These are phyloP conservation scores for Tulasnella sp. DNA, from an alignment of 768 basidiomycete species.

Conservation along the genomic window DNA sequence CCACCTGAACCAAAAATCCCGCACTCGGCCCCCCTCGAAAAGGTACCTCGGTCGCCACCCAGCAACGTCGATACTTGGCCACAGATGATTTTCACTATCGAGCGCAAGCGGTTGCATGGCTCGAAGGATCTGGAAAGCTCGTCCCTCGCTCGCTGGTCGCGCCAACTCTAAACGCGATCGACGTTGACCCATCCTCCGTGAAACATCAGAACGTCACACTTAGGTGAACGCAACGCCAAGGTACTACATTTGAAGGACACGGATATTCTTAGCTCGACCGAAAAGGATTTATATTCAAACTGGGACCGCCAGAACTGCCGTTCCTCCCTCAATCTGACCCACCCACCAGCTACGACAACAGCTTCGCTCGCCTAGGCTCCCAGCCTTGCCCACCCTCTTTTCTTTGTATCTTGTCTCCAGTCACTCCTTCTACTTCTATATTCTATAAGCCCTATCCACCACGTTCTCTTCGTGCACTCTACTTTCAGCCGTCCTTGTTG, in stretches of 20 bases:
- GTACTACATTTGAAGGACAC: background rate
- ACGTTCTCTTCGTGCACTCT: background rate
- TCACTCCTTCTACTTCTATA: background rate
- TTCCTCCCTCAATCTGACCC: background rate
- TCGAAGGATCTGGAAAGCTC: background rate
- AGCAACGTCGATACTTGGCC: background rate
- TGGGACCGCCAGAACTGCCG: background rate
- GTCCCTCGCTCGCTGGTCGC: background rate
- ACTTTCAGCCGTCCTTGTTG: background rate
- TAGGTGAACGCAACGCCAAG: background rate
- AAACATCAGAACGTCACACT: too few species aligned
- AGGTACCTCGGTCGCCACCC: background rate
- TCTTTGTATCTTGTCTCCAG: background rate
- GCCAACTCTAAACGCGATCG: background rate
- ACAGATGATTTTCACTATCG: background rate
- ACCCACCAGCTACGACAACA: too few species aligned
- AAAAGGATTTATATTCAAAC: background rate
- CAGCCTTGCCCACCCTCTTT: background rate
- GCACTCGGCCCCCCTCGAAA: background rate
- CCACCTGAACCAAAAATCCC: background rate
- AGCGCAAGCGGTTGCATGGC: background rate
- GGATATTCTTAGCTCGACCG: background rate
- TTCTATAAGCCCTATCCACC: background rate
- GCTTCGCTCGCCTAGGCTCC: background rate
- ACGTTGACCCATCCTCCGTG: background rate